phyloP scores from a whole-genome alignment of 768 basidiomycete species.

The Neoboletus magnificus region DNA sequence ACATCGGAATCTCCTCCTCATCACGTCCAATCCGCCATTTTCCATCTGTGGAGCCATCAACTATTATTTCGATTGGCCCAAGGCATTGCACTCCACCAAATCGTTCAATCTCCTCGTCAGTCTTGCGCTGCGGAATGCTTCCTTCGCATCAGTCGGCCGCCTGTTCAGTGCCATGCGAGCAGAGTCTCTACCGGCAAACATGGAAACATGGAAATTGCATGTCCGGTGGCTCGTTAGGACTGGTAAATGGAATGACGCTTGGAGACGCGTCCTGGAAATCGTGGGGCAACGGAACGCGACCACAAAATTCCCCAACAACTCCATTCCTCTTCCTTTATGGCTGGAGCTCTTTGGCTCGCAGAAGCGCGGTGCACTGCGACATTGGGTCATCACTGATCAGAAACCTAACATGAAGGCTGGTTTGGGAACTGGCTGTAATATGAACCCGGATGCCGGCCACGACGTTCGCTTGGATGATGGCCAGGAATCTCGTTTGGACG shows the following conservation, averaged over 20 bases:
- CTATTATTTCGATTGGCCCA: constrained; percentile 29
- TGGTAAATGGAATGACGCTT: constrained; percentile 58
- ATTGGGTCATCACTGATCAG: constrained; percentile 9
- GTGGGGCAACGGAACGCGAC: constrained; percentile 7
- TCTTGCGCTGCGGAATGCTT: constrained; percentile 49
- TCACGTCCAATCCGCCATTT: constrained; percentile 19
- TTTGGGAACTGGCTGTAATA: background rate
- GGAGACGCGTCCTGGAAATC: constrained; percentile 39
- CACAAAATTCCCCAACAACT: background rate
- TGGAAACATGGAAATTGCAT: constrained; percentile 55
- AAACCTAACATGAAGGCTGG: background rate
- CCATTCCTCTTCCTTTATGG: constrained; percentile 52
- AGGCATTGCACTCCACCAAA: constrained; percentile 33
- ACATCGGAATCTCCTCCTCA: constrained; percentile 29
- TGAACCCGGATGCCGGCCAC: background rate
- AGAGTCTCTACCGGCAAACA: constrained; percentile 40
- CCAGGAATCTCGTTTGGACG: background rate
- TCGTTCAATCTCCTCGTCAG: constrained; percentile 46
- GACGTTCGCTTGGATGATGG: background rate
- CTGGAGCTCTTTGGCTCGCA: constrained; percentile 53
- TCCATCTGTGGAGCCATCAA: constrained; percentile 15
- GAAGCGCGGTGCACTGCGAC: constrained; percentile 35
- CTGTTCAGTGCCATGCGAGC: constrained; percentile 49
- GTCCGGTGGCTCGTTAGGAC: constrained; percentile 55
- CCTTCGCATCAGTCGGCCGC: constrained; percentile 43